phyloP scores from a whole-genome alignment of 306 rosid species.

The Vigna reflexopilosa region DNA sequence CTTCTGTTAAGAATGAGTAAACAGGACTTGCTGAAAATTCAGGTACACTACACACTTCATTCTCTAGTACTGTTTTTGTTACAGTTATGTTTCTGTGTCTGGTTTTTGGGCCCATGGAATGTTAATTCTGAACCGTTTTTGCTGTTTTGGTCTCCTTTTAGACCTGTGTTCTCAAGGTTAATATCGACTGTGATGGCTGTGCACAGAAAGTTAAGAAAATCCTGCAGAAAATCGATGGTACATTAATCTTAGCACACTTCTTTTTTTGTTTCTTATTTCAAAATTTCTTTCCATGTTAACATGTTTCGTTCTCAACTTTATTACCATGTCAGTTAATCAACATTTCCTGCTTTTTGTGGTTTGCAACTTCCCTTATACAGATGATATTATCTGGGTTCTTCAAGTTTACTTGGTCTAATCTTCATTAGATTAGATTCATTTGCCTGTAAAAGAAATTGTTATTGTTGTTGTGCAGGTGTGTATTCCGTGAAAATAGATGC shows the following conservation, averaged over 20 bases:
- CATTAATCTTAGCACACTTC: not conserved
- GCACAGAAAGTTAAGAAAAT: slow-evolving; percentile 68
- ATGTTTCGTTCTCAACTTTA: not conserved
- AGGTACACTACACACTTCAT: slow-evolving; percentile 49
- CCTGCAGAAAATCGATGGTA: slow-evolving; percentile 79
- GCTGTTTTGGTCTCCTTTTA: slow-evolving; percentile 40
- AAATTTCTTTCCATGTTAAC: not conserved
- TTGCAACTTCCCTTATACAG: not conserved
- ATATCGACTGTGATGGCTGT: slow-evolving; percentile 82
- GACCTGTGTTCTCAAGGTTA: slow-evolving; percentile 70
- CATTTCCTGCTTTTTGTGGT: not conserved
- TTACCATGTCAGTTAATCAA: too few species aligned
- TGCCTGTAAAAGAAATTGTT: not conserved
- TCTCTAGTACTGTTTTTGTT: not conserved
- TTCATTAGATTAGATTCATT: not conserved
- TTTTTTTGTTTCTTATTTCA: not conserved
- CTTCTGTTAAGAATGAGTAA: slow-evolving; percentile 55
- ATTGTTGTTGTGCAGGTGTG: slow-evolving; percentile 54
- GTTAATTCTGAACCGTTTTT: not conserved
- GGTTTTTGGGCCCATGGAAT: not conserved
- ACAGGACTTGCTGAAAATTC: slow-evolving; percentile 62
- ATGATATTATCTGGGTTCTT: not conserved
- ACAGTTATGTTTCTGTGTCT: not conserved
- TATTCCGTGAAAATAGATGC: slow-evolving; percentile 54
- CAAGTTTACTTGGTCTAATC: not conserved